These are phyloP conservation scores for Xylaria sp. DNA, from an alignment of 2,329 filamentous ascomycete species.

Conservation along the genomic window DNA sequence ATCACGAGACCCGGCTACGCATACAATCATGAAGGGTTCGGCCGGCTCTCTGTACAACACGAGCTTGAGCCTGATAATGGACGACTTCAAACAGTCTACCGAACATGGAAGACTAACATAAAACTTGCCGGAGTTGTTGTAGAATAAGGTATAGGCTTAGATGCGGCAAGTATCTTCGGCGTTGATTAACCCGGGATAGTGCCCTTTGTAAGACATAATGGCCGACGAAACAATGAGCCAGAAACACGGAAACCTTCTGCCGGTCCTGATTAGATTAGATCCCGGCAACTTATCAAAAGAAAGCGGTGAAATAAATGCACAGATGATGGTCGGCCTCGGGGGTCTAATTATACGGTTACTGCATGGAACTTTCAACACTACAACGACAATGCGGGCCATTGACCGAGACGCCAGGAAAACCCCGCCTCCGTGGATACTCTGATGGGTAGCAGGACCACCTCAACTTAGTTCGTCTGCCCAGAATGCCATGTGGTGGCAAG, in stretches of 20 bases:
- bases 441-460: background rate
- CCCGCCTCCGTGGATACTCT: background rate
- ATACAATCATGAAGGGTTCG: background rate
- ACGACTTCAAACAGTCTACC: background rate
- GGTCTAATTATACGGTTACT: constrained; percentile 9
- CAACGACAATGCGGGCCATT: background rate
- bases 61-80: background rate
- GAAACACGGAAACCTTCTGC: background rate
- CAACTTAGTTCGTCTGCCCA: background rate
- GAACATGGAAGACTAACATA: constrained; percentile 6
- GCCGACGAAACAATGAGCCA: background rate
- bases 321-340: constrained; percentile 3
- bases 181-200: constrained; percentile 8
- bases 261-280: background rate
- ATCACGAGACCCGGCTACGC: background rate
- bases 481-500: constrained; percentile 2
- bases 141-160: background rate
- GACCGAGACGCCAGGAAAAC: background rate
- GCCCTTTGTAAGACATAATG: background rate
- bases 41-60: background rate
- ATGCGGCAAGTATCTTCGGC: background rate
- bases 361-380: constrained; percentile 12
- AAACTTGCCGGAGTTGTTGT: constrained; percentile 6
- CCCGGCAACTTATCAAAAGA: background rate
- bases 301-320: constrained; percentile 20